Conservation (phyloP, 2,329 filamentous ascomycete species). For the Arthrobotrys sinensis region DNA sequence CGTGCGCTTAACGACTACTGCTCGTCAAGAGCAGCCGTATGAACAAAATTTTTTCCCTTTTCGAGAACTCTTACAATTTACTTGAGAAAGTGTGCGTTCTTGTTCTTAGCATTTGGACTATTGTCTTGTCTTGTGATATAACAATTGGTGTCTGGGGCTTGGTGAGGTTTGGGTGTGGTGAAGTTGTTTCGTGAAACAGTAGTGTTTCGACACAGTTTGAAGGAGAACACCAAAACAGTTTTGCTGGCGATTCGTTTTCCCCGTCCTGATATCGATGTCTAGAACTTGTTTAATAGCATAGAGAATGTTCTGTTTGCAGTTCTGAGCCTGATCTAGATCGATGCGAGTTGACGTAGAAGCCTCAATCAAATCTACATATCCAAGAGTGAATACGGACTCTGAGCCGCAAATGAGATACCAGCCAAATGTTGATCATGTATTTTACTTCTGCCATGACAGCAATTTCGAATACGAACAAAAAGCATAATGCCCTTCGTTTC, state of each 20-base stretch:
- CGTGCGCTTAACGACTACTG: slow-evolving; percentile 33
- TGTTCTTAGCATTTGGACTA: neutral
- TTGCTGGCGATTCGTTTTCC: neutral
- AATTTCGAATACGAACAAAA: slow-evolving; percentile 14
- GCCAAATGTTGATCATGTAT: slow-evolving; percentile 21
- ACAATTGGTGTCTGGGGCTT: slow-evolving; percentile 40
- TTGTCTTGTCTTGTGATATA: slow-evolving; percentile 32
- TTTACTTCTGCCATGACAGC: neutral
- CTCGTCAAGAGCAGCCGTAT: neutral
- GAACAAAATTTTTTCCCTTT: slow-evolving; percentile 7
- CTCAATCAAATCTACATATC: slow-evolving; percentile 29
- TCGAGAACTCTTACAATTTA: slow-evolving; percentile 1
- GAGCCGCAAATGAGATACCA: slow-evolving; percentile 31
- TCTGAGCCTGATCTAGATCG: slow-evolving; percentile 7
- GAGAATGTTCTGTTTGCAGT: slow-evolving; percentile 11
- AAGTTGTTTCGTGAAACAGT: slow-evolving; percentile 55
- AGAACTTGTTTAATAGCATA: neutral
- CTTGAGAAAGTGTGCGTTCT: neutral
- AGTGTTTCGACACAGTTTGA: slow-evolving; percentile 56
- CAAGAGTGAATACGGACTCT: slow-evolving; percentile 12
- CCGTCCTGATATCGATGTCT: neutral
- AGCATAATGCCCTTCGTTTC: neutral
- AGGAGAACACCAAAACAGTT: slow-evolving; percentile 33
- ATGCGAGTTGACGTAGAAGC: slow-evolving; percentile 1
- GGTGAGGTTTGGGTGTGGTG: slow-evolving; percentile 22